These are phyloP conservation scores for Meredithiella fracta DNA, from an alignment of 2,329 filamentous ascomycete species.

Conservation along the genomic window DNA sequence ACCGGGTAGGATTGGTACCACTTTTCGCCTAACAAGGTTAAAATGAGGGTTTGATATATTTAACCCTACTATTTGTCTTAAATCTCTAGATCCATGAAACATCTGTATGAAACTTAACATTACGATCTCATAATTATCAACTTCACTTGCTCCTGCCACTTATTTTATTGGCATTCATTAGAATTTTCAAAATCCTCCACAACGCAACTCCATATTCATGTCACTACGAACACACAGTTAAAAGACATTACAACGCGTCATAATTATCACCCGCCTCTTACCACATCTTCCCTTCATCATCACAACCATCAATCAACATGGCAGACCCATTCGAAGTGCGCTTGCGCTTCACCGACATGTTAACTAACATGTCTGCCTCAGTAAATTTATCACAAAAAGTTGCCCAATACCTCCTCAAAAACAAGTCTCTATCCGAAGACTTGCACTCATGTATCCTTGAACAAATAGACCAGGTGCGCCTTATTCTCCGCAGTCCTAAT, in stretches of 20 bases:
- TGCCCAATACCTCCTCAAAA: slow-evolving; percentile 84
- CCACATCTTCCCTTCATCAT: background rate
- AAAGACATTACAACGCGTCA: background rate
- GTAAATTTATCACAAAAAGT: slow-evolving; percentile 81
- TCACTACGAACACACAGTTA: background rate
- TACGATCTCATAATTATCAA: background rate
- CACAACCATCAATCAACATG: slow-evolving; percentile 23
- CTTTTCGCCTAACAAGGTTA: background rate
- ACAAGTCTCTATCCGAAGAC: slow-evolving; percentile 91
- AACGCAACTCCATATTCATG: background rate
- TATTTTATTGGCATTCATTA: background rate
- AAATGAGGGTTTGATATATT: background rate
- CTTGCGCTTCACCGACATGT: slow-evolving; percentile 83
- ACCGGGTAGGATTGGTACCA: background rate
- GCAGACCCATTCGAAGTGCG: slow-evolving; percentile 92
- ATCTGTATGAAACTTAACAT: background rate
- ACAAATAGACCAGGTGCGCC: slow-evolving; percentile 62
- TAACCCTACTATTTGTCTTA: background rate
- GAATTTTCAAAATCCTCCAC: background rate
- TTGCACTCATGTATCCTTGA: slow-evolving; percentile 94
- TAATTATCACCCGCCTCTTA: background rate
- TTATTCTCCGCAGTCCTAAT: background rate
- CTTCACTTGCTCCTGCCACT: background rate
- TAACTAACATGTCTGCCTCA: slow-evolving; percentile 82
- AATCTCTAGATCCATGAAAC: background rate